Evolutionary conservation across 345 rosid species (phyloP).

Genomic region (Citrus cavaleriei): DNA sequence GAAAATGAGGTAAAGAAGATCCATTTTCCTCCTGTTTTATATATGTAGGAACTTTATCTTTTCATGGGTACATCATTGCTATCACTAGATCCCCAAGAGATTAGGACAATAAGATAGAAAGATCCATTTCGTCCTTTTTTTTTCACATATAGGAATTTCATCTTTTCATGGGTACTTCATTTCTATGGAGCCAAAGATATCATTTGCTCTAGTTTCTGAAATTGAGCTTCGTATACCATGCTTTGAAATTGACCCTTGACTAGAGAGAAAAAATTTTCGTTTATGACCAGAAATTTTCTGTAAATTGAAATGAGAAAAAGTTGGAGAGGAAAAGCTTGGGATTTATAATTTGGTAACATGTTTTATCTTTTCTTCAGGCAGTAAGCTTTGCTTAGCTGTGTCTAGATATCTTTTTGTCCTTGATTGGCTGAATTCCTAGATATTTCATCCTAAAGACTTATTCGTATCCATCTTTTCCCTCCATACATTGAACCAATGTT

Average conservation of each 20-base stretch:
- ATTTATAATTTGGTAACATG: background rate
- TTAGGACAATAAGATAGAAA: background rate
- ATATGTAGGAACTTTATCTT: background rate
- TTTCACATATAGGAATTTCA: too few relatives aligned
- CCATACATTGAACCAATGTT: background rate
- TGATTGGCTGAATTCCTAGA: background rate
- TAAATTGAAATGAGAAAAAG: background rate
- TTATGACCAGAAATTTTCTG: background rate
- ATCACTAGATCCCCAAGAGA: background rate
- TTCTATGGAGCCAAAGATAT: too few relatives aligned
- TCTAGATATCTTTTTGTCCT: background rate
- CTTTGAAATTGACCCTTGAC: background rate
- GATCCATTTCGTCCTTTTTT: background rate
- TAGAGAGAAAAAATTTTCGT: background rate
- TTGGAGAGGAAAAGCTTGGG: background rate
- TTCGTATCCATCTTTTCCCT: background rate
- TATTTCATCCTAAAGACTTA: background rate
- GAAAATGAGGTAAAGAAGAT: background rate
- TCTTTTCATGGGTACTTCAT: too few relatives aligned
- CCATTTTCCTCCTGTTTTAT: background rate
- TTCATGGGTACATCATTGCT: background rate
- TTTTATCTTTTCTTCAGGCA: background rate
- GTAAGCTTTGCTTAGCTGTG: background rate
- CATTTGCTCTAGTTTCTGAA: background rate
- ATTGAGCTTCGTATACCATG: background rate